Conservation (phyloP, 2,329 filamentous ascomycete species). For the Colletotrichum eleusines region DNA sequence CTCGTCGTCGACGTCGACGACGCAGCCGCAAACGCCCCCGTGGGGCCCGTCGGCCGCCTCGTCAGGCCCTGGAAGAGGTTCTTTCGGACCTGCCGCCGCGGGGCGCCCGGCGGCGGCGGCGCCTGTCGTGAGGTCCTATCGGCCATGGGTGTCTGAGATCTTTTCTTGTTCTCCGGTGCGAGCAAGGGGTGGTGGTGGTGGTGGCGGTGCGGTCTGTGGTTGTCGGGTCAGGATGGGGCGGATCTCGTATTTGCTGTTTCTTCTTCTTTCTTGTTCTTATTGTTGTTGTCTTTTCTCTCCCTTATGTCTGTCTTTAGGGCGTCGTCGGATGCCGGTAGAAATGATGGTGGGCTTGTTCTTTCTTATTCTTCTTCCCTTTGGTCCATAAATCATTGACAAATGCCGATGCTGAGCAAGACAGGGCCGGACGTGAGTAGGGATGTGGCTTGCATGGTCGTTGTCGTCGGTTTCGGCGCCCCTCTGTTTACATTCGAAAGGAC, state of each 20-base stretch:
- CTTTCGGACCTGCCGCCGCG: conserved; percentile 54
- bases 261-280: background rate
- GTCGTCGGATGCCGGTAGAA: background rate
- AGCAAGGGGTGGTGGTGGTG: background rate
- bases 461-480: conserved; percentile 9
- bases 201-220: background rate
- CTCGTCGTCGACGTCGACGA: too few relatives aligned
- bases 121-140: conserved; percentile 32
- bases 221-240: background rate
- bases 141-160: conserved; percentile 19
- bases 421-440: background rate
- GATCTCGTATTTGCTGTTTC: conserved; percentile 1
- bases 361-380: background rate
- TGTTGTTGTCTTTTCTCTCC: background rate
- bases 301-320: background rate
- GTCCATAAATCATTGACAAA: background rate
- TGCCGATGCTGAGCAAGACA: conserved; percentile 7
- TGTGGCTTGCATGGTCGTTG: conserved; percentile 3
- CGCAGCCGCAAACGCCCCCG: conserved; percentile 1
- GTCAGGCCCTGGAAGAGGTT: conserved; percentile 72
- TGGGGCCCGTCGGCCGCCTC: conserved; percentile 63
- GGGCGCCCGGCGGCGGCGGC: conserved; percentile 33
- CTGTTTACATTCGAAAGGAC: conserved; percentile 38
- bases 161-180: background rate
- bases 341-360: background rate